Conservation (phyloP, 176 grass and related monocot genomes). For the Microstegium vimineum region DNA sequence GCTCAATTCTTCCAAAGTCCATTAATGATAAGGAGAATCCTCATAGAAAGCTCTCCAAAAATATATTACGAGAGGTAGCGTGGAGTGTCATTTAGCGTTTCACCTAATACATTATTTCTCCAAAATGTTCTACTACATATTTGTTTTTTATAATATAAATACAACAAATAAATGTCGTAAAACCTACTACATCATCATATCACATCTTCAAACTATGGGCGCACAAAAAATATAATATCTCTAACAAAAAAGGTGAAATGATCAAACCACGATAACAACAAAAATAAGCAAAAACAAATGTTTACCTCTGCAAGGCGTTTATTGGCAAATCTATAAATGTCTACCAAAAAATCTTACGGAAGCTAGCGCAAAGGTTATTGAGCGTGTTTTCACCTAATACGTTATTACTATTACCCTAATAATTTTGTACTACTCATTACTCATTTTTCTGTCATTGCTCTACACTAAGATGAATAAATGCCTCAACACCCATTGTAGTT, state of each 20-base stretch:
- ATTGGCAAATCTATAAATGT: too few relatives aligned
- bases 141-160: neutral
- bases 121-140: neutral
- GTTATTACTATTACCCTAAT: neutral
- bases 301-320: neutral
- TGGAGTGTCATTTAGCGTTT: neutral
- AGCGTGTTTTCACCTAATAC: neutral
- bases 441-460: neutral
- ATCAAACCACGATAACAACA: neutral
- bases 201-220: neutral
- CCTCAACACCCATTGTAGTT: neutral
- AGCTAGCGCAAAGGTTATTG: neutral
- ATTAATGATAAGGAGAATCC: fast-evolving
- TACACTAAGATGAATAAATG: neutral
- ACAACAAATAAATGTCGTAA: neutral
- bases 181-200: neutral
- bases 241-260: neutral
- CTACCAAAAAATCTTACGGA: neutral
- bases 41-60: too few relatives aligned
- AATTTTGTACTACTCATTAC: neutral
- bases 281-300: neutral
- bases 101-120: neutral
- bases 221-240: neutral
- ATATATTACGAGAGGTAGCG: neutral
- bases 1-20: neutral